Percentiles rank a stretch among this genome's conserved stretches.
Evolutionary conservation across 805 yeast species (phyloP).

Genomic region (Saccharomycopsis amapae): DNA sequence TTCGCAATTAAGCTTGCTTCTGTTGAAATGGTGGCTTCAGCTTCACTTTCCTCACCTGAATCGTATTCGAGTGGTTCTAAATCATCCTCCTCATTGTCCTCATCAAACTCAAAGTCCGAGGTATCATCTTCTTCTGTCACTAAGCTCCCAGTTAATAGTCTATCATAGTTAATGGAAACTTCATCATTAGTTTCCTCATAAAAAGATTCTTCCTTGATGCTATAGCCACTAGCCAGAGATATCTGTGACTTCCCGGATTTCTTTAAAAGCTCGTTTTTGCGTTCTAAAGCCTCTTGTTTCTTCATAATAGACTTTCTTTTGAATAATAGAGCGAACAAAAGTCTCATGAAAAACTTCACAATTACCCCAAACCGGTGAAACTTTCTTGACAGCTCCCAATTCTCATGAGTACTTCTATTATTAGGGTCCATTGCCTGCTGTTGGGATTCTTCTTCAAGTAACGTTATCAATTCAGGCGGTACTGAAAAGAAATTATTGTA

Average conservation of each 20-base stretch:
- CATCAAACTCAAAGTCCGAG: conserved; percentile 27
- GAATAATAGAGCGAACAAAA: conserved; percentile 2
- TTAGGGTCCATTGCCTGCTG: conserved; percentile 2
- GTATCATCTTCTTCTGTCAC: conserved; percentile 35
- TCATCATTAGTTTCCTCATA: conserved; percentile 19
- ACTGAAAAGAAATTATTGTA: conserved; percentile 25
- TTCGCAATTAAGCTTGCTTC: too few relatives aligned
- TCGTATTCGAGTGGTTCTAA: background rate
- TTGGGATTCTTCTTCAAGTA: conserved; percentile 9
- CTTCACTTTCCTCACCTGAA: background rate
- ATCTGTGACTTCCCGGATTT: too few relatives aligned
- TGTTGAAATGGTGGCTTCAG: too few relatives aligned
- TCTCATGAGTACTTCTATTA: background rate
- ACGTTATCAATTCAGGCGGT: conserved; percentile 28
- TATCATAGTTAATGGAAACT: conserved; percentile 23
- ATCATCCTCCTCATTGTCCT: conserved; percentile 14
- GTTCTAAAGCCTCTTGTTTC: conserved; percentile 14
- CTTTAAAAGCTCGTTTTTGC: conserved; percentile 20
- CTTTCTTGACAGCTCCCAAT: conserved; percentile 7
- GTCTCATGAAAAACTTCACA: background rate
- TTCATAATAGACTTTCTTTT: conserved; percentile 4
- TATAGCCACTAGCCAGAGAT: too few relatives aligned
- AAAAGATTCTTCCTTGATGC: too few relatives aligned
- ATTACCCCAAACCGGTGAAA: background rate
- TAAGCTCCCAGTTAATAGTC: conserved; percentile 26